Conservation (phyloP, 208 protist genomes). For the Ichthyophonus hoferi region DNA sequence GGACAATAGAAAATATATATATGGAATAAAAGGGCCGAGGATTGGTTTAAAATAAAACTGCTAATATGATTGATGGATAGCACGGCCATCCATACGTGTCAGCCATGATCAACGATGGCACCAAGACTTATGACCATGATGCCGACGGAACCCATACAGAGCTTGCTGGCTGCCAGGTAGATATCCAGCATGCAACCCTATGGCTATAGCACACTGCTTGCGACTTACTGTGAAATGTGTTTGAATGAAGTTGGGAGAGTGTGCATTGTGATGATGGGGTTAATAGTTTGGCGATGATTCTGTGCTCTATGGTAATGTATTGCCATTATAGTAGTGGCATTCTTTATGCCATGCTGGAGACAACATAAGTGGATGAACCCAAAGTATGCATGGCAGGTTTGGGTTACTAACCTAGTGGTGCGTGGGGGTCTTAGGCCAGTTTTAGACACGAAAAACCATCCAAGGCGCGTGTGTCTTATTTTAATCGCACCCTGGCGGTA, state of each 20-base stretch:
- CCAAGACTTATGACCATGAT: slow-evolving; percentile 41
- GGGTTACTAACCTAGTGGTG: too few relatives aligned
- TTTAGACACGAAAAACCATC: slow-evolving; percentile 1
- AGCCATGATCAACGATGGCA: slow-evolving; percentile 50
- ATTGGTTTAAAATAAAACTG: too few relatives aligned
- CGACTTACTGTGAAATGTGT: not conserved
- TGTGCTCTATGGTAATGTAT: too few relatives aligned
- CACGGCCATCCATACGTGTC: slow-evolving; percentile 38
- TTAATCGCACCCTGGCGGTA: not conserved
- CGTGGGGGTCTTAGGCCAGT: too few relatives aligned
- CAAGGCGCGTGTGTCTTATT: slow-evolving; percentile 21
- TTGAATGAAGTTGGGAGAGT: not conserved
- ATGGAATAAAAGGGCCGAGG: too few relatives aligned
- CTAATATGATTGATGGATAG: too few relatives aligned
- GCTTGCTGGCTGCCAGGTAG: slow-evolving; percentile 33
- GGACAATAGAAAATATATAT: too few relatives aligned
- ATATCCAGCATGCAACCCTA: slow-evolving; percentile 30
- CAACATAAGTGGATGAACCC: not conserved
- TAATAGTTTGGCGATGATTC: too few relatives aligned
- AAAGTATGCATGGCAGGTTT: too few relatives aligned
- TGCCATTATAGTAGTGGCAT: too few relatives aligned
- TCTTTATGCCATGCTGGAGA: not conserved
- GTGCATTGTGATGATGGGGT: too few relatives aligned
- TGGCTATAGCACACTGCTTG: not conserved
- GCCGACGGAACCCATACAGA: slow-evolving; percentile 36